A percentile compares a stretch with the other conserved stretches of the same genome.
Evolutionary conservation across 371 early-diverging fungal species (phyloP).

Genomic region (Mucor piriformis): DNA sequence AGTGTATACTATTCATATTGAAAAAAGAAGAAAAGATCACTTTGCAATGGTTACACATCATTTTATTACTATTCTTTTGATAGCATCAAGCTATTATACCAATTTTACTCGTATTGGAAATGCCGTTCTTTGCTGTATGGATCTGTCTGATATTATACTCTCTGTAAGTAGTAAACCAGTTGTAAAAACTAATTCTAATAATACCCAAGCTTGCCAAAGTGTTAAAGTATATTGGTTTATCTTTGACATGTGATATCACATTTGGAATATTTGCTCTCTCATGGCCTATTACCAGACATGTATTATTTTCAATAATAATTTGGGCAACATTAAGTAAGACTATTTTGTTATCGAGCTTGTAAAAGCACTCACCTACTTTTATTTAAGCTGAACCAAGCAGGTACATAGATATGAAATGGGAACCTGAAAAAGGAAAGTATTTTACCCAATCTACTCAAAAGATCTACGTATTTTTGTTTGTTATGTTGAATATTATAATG

Average conservation of each 20-base stretch:
- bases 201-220: conserved; percentile 63
- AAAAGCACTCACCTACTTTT: neutral
- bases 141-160: conserved; percentile 81
- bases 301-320: conserved; percentile 59
- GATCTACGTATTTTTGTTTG: conserved; percentile 62
- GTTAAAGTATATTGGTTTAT: conserved; percentile 71
- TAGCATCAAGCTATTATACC: conserved; percentile 69
- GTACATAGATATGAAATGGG: conserved; percentile 63
- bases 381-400: conserved; percentile 46
- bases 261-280: conserved; percentile 79
- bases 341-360: neutral
- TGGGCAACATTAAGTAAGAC: conserved; percentile 53
- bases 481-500: conserved; percentile 65
- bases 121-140: conserved; percentile 80
- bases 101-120: conserved; percentile 84
- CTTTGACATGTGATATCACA: conserved; percentile 64
- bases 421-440: conserved; percentile 65
- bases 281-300: conserved; percentile 82
- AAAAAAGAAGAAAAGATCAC: conserved; percentile 82
- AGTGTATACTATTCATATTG: conserved; percentile 70
- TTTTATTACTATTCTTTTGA: conserved; percentile 70
- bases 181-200: neutral
- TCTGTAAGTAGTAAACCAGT: conserved; percentile 42
- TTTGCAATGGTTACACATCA: conserved; percentile 82
- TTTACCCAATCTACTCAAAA: conserved; percentile 56